phyloP scores from a whole-genome alignment of 2,329 filamentous ascomycete species.

The Fusarium agapanthi region DNA sequence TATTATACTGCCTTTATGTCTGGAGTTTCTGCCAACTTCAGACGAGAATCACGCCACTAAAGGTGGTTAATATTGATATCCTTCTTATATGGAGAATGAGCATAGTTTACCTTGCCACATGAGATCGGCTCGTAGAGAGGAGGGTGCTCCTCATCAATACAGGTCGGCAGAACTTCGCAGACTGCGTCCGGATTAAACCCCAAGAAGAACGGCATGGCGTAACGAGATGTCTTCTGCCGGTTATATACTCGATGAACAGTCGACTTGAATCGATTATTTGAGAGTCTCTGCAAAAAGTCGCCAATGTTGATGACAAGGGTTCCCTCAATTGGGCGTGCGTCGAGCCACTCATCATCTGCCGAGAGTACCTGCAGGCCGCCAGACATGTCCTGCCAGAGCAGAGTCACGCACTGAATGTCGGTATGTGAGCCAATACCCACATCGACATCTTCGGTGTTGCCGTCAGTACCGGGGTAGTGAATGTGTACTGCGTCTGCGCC shows the following conservation, averaged over 20 bases:
- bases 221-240: background rate
- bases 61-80: rapidly evolving
- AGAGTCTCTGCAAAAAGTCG: conserved; percentile 1
- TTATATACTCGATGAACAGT: conserved; percentile 13
- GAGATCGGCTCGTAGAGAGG: conserved; percentile 10
- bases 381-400: conserved; percentile 17
- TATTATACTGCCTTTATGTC: background rate
- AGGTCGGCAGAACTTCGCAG: conserved; percentile 4
- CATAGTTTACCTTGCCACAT: background rate
- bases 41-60: background rate
- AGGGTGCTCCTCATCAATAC: background rate
- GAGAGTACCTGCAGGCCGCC: conserved; percentile 4
- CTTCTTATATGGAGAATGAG: no score
- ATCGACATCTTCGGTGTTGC: background rate
- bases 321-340: background rate
- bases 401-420: conserved; percentile 5
- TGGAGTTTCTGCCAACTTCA: background rate
- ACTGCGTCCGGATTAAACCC: conserved; percentile 9
- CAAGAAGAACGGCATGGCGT: background rate
- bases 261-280: background rate
- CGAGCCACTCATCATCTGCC: conserved; percentile 11
- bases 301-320: conserved; percentile 11
- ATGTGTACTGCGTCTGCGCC: conserved; percentile 9
- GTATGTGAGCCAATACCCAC: conserved; percentile 9
- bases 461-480: conserved; percentile 1